These are phyloP conservation scores for Lipomyces kockii DNA, from an alignment of 805 yeast species.

Conservation along the genomic window DNA sequence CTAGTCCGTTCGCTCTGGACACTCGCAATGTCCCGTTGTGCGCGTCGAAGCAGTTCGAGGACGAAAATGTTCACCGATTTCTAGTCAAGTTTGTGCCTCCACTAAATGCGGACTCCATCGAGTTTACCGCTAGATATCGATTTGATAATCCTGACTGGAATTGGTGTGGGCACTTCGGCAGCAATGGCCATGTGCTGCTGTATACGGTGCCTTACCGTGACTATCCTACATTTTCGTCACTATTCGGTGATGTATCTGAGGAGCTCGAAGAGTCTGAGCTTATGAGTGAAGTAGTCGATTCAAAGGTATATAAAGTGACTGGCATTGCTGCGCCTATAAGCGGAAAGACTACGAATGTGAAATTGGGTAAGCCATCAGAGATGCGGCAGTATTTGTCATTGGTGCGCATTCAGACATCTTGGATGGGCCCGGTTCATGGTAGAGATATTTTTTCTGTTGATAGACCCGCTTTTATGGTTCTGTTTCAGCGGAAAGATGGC, in stretches of 20 bases:
- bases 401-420: constrained; percentile 27
- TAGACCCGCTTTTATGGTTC: constrained; percentile 22
- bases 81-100: constrained; percentile 30
- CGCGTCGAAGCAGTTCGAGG: neutral
- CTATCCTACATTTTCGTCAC: constrained; percentile 11
- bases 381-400: constrained; percentile 27
- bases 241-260: constrained; percentile 16
- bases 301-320: constrained; percentile 23
- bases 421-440: constrained; percentile 37
- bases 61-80: constrained; percentile 3
- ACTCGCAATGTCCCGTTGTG: constrained; percentile 4
- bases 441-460: constrained; percentile 20
- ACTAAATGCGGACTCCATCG: constrained; percentile 10
- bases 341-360: neutral
- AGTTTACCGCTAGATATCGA: constrained; percentile 35
- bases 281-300: constrained; percentile 20
- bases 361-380: constrained; percentile 24
- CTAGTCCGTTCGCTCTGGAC: constrained; percentile 12
- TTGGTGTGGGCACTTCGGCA: constrained; percentile 27
- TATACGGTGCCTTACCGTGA: neutral
- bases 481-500: constrained; percentile 38
- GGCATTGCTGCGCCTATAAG: constrained; percentile 21
- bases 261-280: constrained; percentile 17
- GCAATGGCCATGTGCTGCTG: constrained; percentile 26
- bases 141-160: constrained; percentile 19